These are phyloP conservation scores for Isoetes taiwanensis DNA, from an alignment of 75 land plant species.

Conservation along the genomic window DNA sequence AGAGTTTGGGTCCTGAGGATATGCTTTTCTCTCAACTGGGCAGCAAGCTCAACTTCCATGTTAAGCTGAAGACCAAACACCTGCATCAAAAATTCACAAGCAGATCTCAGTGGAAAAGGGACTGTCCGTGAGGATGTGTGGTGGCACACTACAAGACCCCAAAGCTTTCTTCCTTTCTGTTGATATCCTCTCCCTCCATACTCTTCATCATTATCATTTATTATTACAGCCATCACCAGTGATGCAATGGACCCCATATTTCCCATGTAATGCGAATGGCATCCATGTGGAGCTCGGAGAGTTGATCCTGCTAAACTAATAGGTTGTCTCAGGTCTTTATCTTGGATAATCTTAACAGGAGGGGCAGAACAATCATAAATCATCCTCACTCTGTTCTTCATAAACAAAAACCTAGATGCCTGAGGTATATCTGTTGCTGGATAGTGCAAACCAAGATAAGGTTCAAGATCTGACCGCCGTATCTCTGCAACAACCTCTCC, in stretches of 20 bases:
- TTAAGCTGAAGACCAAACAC: conserved; percentile 94
- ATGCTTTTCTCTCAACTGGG: conserved; percentile 73
- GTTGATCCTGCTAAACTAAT: conserved; percentile 93
- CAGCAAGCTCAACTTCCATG: conserved; percentile 84
- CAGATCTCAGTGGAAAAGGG: conserved; percentile 82
- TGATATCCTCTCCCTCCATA: background rate
- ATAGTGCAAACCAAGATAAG: conserved; percentile 87
- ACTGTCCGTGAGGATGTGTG: conserved; percentile 77
- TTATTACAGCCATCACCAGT: conserved; percentile 79
- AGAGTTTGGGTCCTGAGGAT: conserved; percentile 82
- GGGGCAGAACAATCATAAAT: conserved; percentile 64
- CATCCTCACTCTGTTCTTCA: conserved; percentile 89
- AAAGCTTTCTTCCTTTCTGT: conserved; percentile 38
- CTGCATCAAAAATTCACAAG: conserved; percentile 97
- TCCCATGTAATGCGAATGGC: conserved; percentile 98
- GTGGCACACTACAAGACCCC: conserved; percentile 97
- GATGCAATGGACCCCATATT: conserved; percentile 98
- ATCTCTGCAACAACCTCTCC: conserved; percentile 98
- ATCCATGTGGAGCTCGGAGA: conserved; percentile 88
- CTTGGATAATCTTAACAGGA: conserved; percentile 65
- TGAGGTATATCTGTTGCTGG: conserved; percentile 96
- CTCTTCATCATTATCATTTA: conserved; percentile 25
- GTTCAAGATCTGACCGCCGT: conserved; percentile 64
- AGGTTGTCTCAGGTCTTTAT: conserved; percentile 58
- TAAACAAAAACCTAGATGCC: conserved; percentile 87